These are phyloP conservation scores for Aspergillus unguis DNA, from an alignment of 2,329 filamentous ascomycete genomes.

Conservation along the genomic window DNA sequence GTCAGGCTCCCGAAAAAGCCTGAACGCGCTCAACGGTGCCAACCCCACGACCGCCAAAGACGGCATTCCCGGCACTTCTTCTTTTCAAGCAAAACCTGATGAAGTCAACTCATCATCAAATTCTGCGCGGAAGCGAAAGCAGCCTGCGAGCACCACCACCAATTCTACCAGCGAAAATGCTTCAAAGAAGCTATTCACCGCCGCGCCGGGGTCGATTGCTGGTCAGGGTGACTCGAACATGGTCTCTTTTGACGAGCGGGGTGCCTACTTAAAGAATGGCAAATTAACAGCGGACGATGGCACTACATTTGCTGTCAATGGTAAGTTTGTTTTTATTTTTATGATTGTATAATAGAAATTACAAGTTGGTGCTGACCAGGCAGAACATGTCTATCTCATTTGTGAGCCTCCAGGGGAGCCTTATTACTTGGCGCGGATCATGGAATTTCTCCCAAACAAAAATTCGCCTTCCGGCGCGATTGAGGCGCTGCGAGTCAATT, in stretches of 20 bases:
- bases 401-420: constrained; percentile 97
- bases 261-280: constrained; percentile 67
- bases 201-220: constrained; percentile 29
- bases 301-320: constrained; percentile 76
- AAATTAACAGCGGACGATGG: constrained; percentile 88
- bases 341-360: constrained; percentile 15
- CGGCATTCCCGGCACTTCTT: constrained; percentile 56
- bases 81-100: constrained; percentile 53
- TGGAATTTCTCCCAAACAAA: constrained; percentile 89
- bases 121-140: constrained; percentile 81
- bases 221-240: constrained; percentile 67
- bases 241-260: constrained; percentile 76
- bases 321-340: constrained; percentile 53
- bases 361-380: not conserved
- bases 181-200: constrained; percentile 37
- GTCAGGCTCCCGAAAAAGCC: constrained; percentile 40
- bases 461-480: constrained; percentile 71
- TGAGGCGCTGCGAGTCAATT: constrained; percentile 89
- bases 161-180: constrained; percentile 30
- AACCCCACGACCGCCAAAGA: constrained; percentile 39
- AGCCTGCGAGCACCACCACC: constrained; percentile 48
- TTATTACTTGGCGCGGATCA: constrained; percentile 95
- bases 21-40: constrained; percentile 34
- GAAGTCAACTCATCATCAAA: constrained; percentile 42
- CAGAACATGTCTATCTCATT: constrained; percentile 85